These are phyloP conservation scores for Pyrenochaeta sp. DNA, from an alignment of 2,329 filamentous ascomycete species.

Conservation along the genomic window DNA sequence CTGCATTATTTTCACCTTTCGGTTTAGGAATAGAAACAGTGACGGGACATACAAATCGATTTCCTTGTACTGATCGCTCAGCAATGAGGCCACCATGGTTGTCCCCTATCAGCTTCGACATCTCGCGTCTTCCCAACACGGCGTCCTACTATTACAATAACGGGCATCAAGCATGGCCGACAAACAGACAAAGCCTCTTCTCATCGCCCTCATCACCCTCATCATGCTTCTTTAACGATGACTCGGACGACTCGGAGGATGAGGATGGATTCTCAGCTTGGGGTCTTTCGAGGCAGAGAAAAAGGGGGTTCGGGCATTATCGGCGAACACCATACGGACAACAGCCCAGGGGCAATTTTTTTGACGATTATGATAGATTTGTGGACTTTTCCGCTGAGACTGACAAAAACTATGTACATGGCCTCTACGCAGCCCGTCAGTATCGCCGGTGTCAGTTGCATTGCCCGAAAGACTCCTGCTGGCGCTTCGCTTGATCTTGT, in stretches of 20 bases:
- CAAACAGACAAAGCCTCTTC: slow-evolving; percentile 2
- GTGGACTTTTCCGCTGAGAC: slow-evolving; percentile 18
- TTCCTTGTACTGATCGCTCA: not conserved
- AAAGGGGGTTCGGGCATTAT: not conserved
- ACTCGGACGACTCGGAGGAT: slow-evolving; percentile 19
- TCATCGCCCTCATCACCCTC: too few relatives aligned
- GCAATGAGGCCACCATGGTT: not conserved
- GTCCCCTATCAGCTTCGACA: slow-evolving; percentile 2
- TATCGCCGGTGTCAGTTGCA: not conserved
- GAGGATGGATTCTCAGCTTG: slow-evolving; percentile 1
- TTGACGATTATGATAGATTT: slow-evolving; percentile 6
- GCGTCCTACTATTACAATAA: slow-evolving; percentile 4
- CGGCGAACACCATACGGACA: slow-evolving; percentile 2
- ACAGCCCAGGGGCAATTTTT: slow-evolving; percentile 3
- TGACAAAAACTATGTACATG: slow-evolving; percentile 5
- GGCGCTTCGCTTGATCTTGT: not conserved
- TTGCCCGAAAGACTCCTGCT: not conserved
- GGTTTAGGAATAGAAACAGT: not conserved
- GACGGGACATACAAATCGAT: not conserved
- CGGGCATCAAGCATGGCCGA: slow-evolving; percentile 6
- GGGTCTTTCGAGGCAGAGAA: not conserved
- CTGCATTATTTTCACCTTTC: not conserved
- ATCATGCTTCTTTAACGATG: slow-evolving; percentile 7
- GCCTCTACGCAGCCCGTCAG: not conserved
- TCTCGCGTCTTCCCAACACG: not conserved